Conservation (phyloP, 352 stramenopile genomes). For the Phytophthora boehmeriae region DNA sequence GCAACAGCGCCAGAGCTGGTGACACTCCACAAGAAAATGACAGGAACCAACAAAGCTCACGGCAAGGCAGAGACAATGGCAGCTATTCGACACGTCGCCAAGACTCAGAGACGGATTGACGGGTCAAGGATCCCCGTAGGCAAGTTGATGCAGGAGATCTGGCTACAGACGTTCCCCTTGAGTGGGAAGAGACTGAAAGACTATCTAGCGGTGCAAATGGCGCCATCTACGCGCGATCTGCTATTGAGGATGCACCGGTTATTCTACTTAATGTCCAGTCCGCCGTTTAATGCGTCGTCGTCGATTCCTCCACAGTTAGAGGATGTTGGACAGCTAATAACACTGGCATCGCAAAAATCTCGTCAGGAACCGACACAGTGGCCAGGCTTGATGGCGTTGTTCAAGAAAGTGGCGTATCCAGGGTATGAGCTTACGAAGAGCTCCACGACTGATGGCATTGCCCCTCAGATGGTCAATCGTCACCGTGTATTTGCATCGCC, state of each 20-base stretch:
- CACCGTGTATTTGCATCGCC: slow-evolving; percentile 51
- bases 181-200: slow-evolving; percentile 36
- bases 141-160: slow-evolving; percentile 65
- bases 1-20: slow-evolving; percentile 52
- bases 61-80: slow-evolving; percentile 51
- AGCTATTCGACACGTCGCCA: slow-evolving; percentile 49
- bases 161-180: slow-evolving; percentile 50
- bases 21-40: slow-evolving; percentile 61
- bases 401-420: slow-evolving; percentile 73
- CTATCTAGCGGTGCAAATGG: slow-evolving; percentile 58
- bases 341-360: slow-evolving; percentile 34
- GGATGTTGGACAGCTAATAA: slow-evolving; percentile 27
- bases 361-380: slow-evolving; percentile 59
- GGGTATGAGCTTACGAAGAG: slow-evolving; percentile 42
- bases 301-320: slow-evolving; percentile 22
- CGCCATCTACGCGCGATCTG: slow-evolving; percentile 43
- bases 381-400: slow-evolving; percentile 77
- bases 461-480: slow-evolving; percentile 15
- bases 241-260: slow-evolving; percentile 77
- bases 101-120: slow-evolving; percentile 72
- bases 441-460: slow-evolving; percentile 13
- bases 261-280: slow-evolving; percentile 69
- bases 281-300: slow-evolving; percentile 34
- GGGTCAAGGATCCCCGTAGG: slow-evolving; percentile 71
- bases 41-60: slow-evolving; percentile 45